Conservation (phyloP, 148 eudicot genomes). For the Silene latifolia region DNA sequence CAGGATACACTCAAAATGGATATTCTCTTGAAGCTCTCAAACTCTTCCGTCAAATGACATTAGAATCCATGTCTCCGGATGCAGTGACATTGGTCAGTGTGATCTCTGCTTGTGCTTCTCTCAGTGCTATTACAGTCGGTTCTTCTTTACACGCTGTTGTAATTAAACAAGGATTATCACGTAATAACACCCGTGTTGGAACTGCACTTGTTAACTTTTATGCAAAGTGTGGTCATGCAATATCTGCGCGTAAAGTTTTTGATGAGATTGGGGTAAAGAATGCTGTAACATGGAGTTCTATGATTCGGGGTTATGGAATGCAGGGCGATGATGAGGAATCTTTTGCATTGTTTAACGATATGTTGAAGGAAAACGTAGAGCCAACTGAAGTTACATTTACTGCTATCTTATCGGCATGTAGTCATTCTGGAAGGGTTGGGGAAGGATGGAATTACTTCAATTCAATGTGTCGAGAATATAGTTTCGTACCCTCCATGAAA, state of each 20-base stretch:
- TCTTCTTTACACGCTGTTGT: constrained; percentile 58
- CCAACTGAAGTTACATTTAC: constrained; percentile 67
- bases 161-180: constrained; percentile 47
- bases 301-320: constrained; percentile 75
- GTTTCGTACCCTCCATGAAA: constrained; percentile 55
- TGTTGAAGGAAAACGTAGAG: constrained; percentile 53
- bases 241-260: constrained; percentile 57
- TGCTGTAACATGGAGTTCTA: constrained; percentile 61
- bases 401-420: constrained; percentile 62
- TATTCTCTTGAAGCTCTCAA: constrained; percentile 41
- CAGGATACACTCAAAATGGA: constrained; percentile 66
- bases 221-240: constrained; percentile 75
- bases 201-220: constrained; percentile 69
- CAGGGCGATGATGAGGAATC: constrained; percentile 58
- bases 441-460: constrained; percentile 66
- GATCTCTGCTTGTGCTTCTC: constrained; percentile 64
- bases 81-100: constrained; percentile 57
- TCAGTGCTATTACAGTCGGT: constrained; percentile 48
- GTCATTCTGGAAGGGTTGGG: constrained; percentile 67
- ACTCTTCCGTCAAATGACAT: constrained; percentile 63
- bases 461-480: constrained; percentile 53
- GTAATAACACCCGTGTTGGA: constrained; percentile 41
- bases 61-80: constrained; percentile 41
- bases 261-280: constrained; percentile 62
- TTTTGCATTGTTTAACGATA: constrained; percentile 50